Conservation (phyloP, 805 yeast genomes). For the Pichia deserticola region DNA sequence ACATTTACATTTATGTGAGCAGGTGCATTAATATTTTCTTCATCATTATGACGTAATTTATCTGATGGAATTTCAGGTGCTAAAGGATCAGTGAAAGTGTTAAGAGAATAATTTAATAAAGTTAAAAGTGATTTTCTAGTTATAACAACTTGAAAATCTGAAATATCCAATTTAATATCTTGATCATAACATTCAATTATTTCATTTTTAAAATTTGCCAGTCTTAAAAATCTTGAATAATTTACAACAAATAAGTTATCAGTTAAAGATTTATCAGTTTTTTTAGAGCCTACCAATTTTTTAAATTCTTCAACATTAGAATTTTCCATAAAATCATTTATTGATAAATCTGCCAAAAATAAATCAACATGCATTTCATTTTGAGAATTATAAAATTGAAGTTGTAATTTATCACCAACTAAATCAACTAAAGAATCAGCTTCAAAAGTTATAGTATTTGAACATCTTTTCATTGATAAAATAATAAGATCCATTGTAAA, state of each 20-base stretch:
- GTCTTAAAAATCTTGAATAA: constrained; percentile 52
- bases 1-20: constrained; percentile 67
- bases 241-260: constrained; percentile 52
- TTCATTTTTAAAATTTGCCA: constrained; percentile 45
- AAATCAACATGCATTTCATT: constrained; percentile 61
- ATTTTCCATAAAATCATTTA: constrained; percentile 69
- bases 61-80: constrained; percentile 65
- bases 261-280: constrained; percentile 28
- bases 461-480: constrained; percentile 60
- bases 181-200: constrained; percentile 72
- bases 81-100: constrained; percentile 82
- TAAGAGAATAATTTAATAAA: constrained; percentile 68
- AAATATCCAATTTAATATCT: constrained; percentile 60
- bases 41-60: constrained; percentile 58
- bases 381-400: constrained; percentile 54
- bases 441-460: constrained; percentile 48
- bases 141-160: constrained; percentile 68
- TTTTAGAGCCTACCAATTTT: constrained; percentile 60
- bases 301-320: constrained; percentile 57
- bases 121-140: constrained; percentile 75
- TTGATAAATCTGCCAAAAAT: constrained; percentile 52
- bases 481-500: constrained; percentile 61
- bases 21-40: constrained; percentile 52
- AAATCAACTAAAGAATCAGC: constrained; percentile 68
- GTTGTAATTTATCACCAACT: constrained; percentile 53